phyloP scores from a whole-genome alignment of 2,329 filamentous ascomycete species.

The Phyllosticta citribraziliensis region DNA sequence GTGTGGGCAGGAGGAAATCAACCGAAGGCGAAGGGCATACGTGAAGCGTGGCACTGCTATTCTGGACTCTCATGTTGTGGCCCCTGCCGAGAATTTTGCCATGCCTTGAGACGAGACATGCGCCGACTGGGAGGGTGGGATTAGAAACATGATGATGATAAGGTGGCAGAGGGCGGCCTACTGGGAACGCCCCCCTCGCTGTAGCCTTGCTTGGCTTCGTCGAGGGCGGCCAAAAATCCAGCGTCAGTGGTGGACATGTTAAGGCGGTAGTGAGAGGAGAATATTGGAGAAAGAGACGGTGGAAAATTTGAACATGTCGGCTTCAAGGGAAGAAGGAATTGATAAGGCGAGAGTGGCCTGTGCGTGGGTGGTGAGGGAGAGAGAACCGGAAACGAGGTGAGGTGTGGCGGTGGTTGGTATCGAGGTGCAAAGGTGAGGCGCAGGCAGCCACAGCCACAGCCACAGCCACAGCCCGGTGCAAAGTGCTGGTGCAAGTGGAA shows the following conservation, averaged over 20 bases:
- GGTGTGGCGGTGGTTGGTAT: not conserved
- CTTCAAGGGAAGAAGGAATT: not conserved
- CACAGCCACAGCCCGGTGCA: not conserved
- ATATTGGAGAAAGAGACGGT: not conserved
- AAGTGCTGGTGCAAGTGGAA: not conserved
- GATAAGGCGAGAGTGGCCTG: not conserved
- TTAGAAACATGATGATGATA: constrained; percentile 13
- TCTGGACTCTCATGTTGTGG: constrained; percentile 68
- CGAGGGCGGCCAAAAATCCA: constrained; percentile 49
- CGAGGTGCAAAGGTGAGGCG: not conserved
- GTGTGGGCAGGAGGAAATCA: not conserved
- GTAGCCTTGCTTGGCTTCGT: constrained; percentile 46
- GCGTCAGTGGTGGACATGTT: constrained; percentile 20
- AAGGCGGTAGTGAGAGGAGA: not conserved
- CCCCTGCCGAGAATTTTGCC: constrained; percentile 62
- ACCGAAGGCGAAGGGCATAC: constrained; percentile 37
- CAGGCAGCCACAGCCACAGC: not conserved
- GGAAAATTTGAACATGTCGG: not conserved
- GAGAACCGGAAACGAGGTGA: too few relatives aligned
- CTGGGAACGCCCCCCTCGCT: constrained; percentile 49
- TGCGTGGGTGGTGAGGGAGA: not conserved
- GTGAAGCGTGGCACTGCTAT: constrained; percentile 60
- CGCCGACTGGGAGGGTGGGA: constrained; percentile 33
- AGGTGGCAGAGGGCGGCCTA: constrained; percentile 1
- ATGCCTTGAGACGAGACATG: constrained; percentile 55